Evolutionary conservation across 1,139 yeast species (phyloP).

Genomic region (Taiozyma sp.): DNA sequence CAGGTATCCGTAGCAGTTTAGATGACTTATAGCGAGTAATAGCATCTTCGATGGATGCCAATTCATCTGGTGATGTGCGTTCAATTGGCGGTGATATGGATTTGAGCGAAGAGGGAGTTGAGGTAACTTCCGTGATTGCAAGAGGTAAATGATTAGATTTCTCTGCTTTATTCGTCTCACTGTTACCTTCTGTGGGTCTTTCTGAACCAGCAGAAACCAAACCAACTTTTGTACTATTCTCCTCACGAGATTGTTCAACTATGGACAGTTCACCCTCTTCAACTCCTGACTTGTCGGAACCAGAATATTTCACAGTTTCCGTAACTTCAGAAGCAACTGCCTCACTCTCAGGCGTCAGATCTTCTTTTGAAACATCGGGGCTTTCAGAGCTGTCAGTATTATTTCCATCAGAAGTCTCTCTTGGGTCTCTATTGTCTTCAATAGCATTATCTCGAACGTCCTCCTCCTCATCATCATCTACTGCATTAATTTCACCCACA

Average conservation of each 20-base stretch:
- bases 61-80: not conserved
- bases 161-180: not conserved
- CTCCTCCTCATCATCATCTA: not conserved
- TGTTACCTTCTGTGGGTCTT: not conserved
- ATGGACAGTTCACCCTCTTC: not conserved
- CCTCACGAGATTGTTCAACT: not conserved
- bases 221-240: not conserved
- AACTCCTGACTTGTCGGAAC: not conserved
- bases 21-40: constrained; percentile 4
- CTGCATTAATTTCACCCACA: not conserved
- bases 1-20: not conserved
- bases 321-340: not conserved
- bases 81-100: not conserved
- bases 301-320: not conserved
- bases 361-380: not conserved
- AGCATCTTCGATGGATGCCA: constrained; percentile 2
- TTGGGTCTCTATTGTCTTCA: not conserved
- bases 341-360: not conserved
- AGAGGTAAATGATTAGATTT: not conserved
- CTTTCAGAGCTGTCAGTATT: not conserved
- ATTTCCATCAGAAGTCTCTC: not conserved
- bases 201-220: not conserved
- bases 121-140: not conserved
- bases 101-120: not conserved
- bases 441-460: not conserved